Base-by-base conservation (phyloP, 495 filamentous ascomycete species). In the Oidiodendron maius region DNA sequence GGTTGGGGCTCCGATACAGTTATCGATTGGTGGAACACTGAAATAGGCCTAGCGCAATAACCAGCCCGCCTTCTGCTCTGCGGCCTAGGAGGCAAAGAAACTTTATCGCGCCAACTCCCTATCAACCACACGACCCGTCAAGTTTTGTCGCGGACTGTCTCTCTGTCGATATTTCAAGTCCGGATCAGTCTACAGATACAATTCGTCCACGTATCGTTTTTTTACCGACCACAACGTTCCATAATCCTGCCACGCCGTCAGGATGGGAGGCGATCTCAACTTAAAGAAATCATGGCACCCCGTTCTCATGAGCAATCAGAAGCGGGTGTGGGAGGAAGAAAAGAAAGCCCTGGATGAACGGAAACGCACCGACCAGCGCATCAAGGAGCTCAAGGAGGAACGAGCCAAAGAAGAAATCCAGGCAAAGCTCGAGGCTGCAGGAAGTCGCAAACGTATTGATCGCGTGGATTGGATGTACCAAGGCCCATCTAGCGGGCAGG, bases 241-340 rank as follows among this genome's bases (percentile, higher is more conserved):
- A 20, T 40, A 22, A 18, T 20, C 4, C 12, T 21, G 46, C 39
- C 48, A 60, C 51, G 51, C 62, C 59, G 55, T 59, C 70, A 87
- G 75, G 46, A 91, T 91, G 87, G 83, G 86, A 71, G 85, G 86
- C 57, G 89, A 95, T 72, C 71, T 96, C 61, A 95, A 96, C 57
- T 70, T 95, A 57, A 99, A 99, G 71, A 99, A 99, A 75, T 91
- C 86, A 73, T 98, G 91, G 86, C 91, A 98, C 61, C 88, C 89
- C 43, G 76, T 79, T 44, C 75, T 91, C 42, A 77, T 89, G 64
- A 79, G 77, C 68, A 95, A 95, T 65, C 89, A 95, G 70, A 74
- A 69, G 64, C 75, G 78, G 54, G 89, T 95, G 49, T 94, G 86
- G 82, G 75, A 84, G 20, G 83, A 89, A 61, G 91, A 99, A 61